Conservation (phyloP, 306 rosid genomes). For the Morella rubra region DNA sequence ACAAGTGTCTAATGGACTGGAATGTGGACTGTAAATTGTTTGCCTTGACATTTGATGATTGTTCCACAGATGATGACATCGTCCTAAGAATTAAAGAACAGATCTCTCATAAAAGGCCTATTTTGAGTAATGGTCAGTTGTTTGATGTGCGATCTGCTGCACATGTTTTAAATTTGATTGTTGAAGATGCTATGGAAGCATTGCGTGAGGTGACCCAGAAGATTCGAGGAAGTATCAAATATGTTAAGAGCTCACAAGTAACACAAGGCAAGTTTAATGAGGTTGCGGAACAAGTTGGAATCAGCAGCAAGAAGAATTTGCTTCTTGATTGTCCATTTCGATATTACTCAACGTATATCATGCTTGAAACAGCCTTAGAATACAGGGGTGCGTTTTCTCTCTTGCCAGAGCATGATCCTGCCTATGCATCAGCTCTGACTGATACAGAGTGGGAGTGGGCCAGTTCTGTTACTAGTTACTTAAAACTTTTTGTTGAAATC, state of each 20-base stretch:
- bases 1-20: conserved; percentile 79
- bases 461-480: conserved; percentile 49
- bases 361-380: conserved; percentile 83
- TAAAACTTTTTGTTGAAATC: conserved; percentile 83
- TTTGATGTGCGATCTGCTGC: conserved; percentile 80
- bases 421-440: conserved; percentile 53
- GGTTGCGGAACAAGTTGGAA: conserved; percentile 63
- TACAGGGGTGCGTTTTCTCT: conserved; percentile 69
- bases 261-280: conserved; percentile 72
- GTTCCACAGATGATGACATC: conserved; percentile 70
- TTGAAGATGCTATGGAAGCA: conserved; percentile 63
- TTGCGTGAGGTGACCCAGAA: conserved; percentile 65
- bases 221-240: conserved; percentile 69
- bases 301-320: conserved; percentile 54
- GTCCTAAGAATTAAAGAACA: conserved; percentile 67
- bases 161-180: conserved; percentile 66
- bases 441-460: conserved; percentile 88
- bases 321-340: conserved; percentile 60
- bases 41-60: conserved; percentile 88
- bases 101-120: conserved; percentile 72
- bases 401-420: conserved; percentile 66
- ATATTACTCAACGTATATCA: conserved; percentile 73
- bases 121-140: conserved; percentile 58
- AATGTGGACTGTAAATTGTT: conserved; percentile 79
- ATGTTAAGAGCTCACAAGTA: conserved; percentile 72